Conservation (phyloP, 331 rosid species). For the Erythrophleum ivorense region DNA sequence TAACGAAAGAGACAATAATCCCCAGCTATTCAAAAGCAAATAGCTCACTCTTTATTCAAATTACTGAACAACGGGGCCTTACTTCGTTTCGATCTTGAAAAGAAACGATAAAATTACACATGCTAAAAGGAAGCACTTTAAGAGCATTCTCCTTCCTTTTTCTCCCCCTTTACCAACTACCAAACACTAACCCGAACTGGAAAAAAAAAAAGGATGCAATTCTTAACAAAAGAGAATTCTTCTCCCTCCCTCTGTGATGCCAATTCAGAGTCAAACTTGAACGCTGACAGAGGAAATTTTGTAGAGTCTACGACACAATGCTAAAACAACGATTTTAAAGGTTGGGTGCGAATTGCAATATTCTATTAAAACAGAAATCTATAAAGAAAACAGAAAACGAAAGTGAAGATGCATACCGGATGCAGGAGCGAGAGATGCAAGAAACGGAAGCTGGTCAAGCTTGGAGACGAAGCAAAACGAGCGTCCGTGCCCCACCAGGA, state of each 20-base stretch:
- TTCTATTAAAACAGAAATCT: not conserved
- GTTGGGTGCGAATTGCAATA: too few species aligned
- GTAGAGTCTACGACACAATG: not conserved
- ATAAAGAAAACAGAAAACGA: not conserved
- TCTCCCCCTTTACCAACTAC: constrained; percentile 24
- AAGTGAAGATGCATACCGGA: constrained; percentile 43
- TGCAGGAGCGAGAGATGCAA: constrained; percentile 35
- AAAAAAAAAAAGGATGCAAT: not conserved
- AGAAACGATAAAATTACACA: constrained; percentile 24
- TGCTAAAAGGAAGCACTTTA: constrained; percentile 13
- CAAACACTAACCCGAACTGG: constrained; percentile 22
- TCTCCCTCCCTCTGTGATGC: constrained; percentile 2
- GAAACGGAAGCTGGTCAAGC: constrained; percentile 11
- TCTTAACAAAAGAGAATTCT: not conserved
- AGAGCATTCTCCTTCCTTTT: not conserved
- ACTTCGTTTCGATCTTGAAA: constrained; percentile 27
- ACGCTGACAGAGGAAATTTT: not conserved
- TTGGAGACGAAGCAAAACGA: constrained; percentile 38
- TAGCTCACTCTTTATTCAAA: constrained; percentile 46
- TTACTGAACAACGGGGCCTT: constrained; percentile 25
- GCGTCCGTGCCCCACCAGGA: constrained; percentile 65
- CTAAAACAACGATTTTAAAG: not conserved
- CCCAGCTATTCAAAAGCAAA: constrained; percentile 48
- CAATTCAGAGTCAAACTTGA: constrained; percentile 30
- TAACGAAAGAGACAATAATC: constrained; percentile 54